Base-by-base conservation (phyloP, 2,329 filamentous ascomycete genomes). In the Microsporum ferrugineum region DNA sequence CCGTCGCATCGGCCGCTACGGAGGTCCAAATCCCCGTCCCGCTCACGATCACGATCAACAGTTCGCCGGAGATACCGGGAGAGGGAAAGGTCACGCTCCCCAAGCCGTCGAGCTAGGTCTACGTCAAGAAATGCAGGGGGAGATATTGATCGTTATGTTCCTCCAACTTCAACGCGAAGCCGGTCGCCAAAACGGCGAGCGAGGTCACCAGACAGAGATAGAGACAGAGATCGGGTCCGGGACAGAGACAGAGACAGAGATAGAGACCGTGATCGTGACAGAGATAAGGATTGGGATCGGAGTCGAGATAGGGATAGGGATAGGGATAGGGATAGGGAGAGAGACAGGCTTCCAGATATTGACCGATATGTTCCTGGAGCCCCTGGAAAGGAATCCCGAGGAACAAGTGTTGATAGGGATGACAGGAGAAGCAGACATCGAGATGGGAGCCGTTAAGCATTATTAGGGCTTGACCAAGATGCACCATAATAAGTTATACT, bases 321-420 rank as follows among this genome's bases (percentile, higher is more conserved):
- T 23, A 8, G 31, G 6, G 51, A 55, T 23, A 55, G 31, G 6
- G 51, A 55, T 23, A 55, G 51, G 23, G 51, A 55, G 2, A 31
- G 49, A 33, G 68, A 70, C 5, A 66, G 73, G 17, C 69, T 73
- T 59, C 66, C 70, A 5, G 73, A 75, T 33, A 75, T 77, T 63
- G 76, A 79, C 65, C 72, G 77, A 29, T 79, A 79, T 63, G 72
- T 78, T 27, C 77, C 77, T 51, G 71, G 68, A 14, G 72, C 71
- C 23, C 1, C 51, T 8, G n/a, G 33, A n/a, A 55, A 34, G 31
- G 33, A 55, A 14, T 27, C 51, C 14, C 70, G 49, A 14, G 45
- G 49, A 33, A 38, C 57, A 29, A 61, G 62, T 41, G 55, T 60
- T 5, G 63, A 65, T 27, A 63, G 55, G 39, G 62, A 67, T 39